phyloP scores from a whole-genome alignment of 2,329 filamentous ascomycete species.

The Botrytis fragariae region DNA sequence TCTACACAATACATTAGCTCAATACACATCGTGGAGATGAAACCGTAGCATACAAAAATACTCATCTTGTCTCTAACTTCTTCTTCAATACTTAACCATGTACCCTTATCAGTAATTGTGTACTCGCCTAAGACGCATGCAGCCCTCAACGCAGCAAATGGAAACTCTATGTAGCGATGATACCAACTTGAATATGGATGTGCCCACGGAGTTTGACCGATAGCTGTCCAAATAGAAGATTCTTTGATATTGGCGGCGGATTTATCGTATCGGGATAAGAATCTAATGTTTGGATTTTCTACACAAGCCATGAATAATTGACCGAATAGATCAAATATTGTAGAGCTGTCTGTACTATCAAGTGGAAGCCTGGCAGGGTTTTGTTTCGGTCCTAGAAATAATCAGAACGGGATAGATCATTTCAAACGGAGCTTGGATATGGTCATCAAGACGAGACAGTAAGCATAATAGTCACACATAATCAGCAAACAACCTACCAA shows the following conservation, averaged over 20 bases:
- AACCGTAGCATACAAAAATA: slow-evolving; percentile 37
- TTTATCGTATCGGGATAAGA: slow-evolving; percentile 48
- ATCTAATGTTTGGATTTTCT: slow-evolving; percentile 41
- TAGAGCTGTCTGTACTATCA: slow-evolving; percentile 29
- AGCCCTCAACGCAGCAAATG: slow-evolving; percentile 45
- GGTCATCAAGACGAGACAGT: not conserved
- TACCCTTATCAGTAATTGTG: slow-evolving; percentile 48
- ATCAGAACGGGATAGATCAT: not conserved
- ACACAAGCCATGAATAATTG: slow-evolving; percentile 38
- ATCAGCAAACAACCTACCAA: slow-evolving; percentile 35
- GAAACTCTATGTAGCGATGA: slow-evolving; percentile 47
- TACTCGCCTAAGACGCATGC: slow-evolving; percentile 46
- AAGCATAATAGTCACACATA: not conserved
- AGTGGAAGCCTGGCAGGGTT: slow-evolving; percentile 41
- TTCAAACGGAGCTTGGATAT: not conserved
- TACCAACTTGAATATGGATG: slow-evolving; percentile 47
- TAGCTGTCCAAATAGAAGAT: slow-evolving; percentile 45
- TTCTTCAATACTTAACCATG: slow-evolving; percentile 42
- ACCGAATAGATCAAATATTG: slow-evolving; percentile 38
- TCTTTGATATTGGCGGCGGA: slow-evolving; percentile 51
- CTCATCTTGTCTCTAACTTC: slow-evolving; percentile 39
- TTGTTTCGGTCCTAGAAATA: slow-evolving; percentile 27
- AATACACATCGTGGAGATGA: not conserved
- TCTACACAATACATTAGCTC: slow-evolving; percentile 30
- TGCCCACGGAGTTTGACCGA: slow-evolving; percentile 49